phyloP scores from a whole-genome alignment of 192 early-diverging fungal genomes.

The Coemansia sp. region DNA sequence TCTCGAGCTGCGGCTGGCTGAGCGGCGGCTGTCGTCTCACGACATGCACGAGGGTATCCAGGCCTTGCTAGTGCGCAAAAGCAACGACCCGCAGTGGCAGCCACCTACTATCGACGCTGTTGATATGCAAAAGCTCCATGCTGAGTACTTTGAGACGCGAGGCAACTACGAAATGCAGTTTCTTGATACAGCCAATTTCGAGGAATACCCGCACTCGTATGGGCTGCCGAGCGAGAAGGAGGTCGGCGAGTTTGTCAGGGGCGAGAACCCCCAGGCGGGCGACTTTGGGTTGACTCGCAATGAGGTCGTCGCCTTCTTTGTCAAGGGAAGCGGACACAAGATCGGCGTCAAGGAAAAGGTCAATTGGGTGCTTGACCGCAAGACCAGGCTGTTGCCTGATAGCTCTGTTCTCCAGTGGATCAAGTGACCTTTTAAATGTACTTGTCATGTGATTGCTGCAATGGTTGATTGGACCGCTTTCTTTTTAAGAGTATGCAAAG shows the following conservation, averaged over 20 bases:
- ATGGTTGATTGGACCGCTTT: not conserved
- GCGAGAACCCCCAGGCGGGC: slow-evolving; percentile 67
- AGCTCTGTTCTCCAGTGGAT: slow-evolving; percentile 27
- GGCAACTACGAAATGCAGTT: slow-evolving; percentile 27
- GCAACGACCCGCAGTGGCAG: slow-evolving; percentile 65
- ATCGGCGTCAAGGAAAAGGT: slow-evolving; percentile 73
- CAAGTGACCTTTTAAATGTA: slow-evolving; percentile 7
- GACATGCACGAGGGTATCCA: slow-evolving; percentile 93
- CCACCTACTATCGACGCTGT: slow-evolving; percentile 63
- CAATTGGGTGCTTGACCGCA: slow-evolving; percentile 38
- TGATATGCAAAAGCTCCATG: slow-evolving; percentile 54
- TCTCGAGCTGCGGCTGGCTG: slow-evolving; percentile 83
- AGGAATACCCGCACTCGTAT: slow-evolving; percentile 65
- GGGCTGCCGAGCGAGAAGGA: slow-evolving; percentile 71
- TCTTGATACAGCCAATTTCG: slow-evolving; percentile 46
- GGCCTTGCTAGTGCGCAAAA: slow-evolving; percentile 74
- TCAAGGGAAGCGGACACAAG: slow-evolving; percentile 63
- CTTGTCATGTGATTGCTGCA: not conserved
- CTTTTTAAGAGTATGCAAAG: not conserved
- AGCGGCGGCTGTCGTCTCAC: slow-evolving; percentile 71
- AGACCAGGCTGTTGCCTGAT: slow-evolving; percentile 11
- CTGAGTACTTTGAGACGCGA: slow-evolving; percentile 60
- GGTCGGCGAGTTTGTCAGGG: slow-evolving; percentile 64
- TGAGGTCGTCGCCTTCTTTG: slow-evolving; percentile 66
- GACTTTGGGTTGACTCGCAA: slow-evolving; percentile 57